phyloP scores from a whole-genome alignment of 495 filamentous ascomycete species.

The Diplogelasinospora grovesii region DNA sequence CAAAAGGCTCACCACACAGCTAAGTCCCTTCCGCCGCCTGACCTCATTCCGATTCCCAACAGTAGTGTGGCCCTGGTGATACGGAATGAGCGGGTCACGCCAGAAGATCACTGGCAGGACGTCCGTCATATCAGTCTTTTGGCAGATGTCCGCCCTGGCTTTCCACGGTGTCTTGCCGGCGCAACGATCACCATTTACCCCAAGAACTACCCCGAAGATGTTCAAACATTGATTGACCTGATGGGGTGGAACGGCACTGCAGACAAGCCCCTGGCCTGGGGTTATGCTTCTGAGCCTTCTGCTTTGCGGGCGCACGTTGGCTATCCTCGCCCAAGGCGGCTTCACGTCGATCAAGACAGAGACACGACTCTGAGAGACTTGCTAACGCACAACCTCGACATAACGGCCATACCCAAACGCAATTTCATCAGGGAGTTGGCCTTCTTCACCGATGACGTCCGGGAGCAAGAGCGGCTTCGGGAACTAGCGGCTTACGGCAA shows the following conservation, averaged over 20 bases:
- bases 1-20: neutral
- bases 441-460: conserved; percentile 61
- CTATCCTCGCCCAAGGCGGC: conserved; percentile 1
- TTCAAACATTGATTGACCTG: conserved; percentile 61
- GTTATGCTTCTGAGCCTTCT: neutral
- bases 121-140: conserved; percentile 70
- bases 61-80: conserved; percentile 37
- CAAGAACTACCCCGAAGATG: conserved; percentile 77
- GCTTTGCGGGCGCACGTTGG: neutral
- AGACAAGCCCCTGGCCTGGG: conserved; percentile 38
- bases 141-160: conserved; percentile 27
- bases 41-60: conserved; percentile 51
- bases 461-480: conserved; percentile 71
- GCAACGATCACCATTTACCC: conserved; percentile 74
- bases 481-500: conserved; percentile 75
- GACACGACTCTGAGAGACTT: conserved; percentile 62
- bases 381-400: conserved; percentile 74
- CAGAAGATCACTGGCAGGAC: conserved; percentile 82
- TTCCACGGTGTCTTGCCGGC: conserved; percentile 52
- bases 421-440: conserved; percentile 73
- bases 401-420: conserved; percentile 81
- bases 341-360: neutral
- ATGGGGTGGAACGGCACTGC: conserved; percentile 72
- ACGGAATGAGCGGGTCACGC: conserved; percentile 67
- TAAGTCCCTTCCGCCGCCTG: conserved; percentile 25